phyloP scores from a whole-genome alignment of 2,329 filamentous ascomycete genomes.

The Tolypocladium ovalisporum region DNA sequence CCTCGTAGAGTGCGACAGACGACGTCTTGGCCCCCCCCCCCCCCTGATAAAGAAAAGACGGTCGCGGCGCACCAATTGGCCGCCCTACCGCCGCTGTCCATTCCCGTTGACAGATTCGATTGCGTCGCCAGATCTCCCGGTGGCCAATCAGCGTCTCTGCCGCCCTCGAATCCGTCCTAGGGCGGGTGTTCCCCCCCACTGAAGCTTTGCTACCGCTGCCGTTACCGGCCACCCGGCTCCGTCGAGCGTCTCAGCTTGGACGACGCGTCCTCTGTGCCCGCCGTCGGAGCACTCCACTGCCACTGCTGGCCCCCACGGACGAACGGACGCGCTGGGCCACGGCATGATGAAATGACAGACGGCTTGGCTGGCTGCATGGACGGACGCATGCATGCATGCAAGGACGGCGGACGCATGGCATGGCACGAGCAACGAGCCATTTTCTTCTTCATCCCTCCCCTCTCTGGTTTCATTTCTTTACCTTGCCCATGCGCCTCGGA shows the following conservation, averaged over 20 bases:
- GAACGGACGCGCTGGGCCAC: too few relatives aligned
- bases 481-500: background rate
- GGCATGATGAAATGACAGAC: background rate
- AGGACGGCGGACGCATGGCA: background rate
- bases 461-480: background rate
- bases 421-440: background rate
- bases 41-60: background rate
- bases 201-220: background rate
- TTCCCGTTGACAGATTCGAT: slow-evolving; percentile 3
- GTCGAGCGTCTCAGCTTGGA: background rate
- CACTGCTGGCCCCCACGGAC: too few relatives aligned
- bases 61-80: background rate
- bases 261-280: too few relatives aligned
- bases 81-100: background rate
- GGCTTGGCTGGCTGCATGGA: background rate
- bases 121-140: background rate
- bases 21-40: too few relatives aligned
- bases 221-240: background rate
- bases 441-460: too few relatives aligned
- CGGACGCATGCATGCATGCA: background rate
- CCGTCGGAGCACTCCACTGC: too few relatives aligned
- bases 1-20: too few relatives aligned
- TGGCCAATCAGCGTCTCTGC: background rate
- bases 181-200: background rate
- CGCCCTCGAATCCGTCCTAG: background rate